Evolutionary conservation across 176 grass and related monocot species (phyloP).

Genomic region (Pharus latifolius): DNA sequence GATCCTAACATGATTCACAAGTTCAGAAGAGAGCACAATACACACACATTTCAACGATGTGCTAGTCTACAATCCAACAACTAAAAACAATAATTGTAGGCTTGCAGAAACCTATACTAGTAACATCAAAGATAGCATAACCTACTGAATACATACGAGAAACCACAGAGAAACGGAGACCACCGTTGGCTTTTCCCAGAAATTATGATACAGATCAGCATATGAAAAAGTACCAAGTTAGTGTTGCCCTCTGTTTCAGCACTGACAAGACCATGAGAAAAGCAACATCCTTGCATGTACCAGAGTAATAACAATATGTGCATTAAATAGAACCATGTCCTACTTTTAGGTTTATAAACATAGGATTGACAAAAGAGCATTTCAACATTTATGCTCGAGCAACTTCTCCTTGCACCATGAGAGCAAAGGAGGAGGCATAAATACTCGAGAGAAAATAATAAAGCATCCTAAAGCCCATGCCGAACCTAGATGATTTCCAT

Average conservation of each 20-base stretch:
- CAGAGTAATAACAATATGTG: slow-evolving; percentile 19
- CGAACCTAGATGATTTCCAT: background rate
- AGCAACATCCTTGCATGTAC: background rate
- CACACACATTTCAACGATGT: too few relatives aligned
- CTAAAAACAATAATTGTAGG: background rate
- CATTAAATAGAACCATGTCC: slow-evolving; percentile 22
- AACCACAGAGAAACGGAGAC: background rate
- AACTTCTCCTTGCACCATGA: background rate
- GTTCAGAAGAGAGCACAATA: background rate
- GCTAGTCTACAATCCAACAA: too few relatives aligned
- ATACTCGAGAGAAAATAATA: background rate
- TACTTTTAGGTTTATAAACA: slow-evolving; percentile 21
- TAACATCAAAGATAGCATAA: too few relatives aligned
- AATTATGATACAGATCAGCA: background rate
- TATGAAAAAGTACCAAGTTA: background rate
- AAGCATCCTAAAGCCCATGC: background rate
- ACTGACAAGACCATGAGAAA: background rate
- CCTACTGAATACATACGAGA: too few relatives aligned
- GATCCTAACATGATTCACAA: too few relatives aligned
- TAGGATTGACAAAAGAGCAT: background rate
- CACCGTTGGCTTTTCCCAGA: background rate
- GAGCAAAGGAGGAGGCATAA: background rate
- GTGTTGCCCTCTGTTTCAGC: background rate
- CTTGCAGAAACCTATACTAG: too few relatives aligned
- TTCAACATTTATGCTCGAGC: slow-evolving; percentile 1